phyloP scores from a whole-genome alignment of 73 alveolate species.

The Paramecium pentaurelia region DNA sequence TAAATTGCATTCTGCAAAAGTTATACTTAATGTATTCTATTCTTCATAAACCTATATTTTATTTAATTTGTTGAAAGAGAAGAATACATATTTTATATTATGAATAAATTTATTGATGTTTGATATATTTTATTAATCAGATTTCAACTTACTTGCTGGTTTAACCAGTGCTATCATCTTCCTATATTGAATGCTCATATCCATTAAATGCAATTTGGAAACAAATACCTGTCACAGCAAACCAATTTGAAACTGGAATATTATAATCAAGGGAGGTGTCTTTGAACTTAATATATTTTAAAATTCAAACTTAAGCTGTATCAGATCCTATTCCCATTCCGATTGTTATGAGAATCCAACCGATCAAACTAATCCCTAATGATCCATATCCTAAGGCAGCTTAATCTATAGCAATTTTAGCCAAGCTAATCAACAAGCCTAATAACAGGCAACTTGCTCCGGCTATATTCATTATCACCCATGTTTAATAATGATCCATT shows the following conservation, averaged over 20 bases:
- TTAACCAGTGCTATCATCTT: not conserved
- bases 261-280: not conserved
- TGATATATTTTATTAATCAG: not conserved
- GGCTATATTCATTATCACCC: not conserved
- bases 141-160: not conserved
- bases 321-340: slow-evolving; percentile 20
- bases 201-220: not conserved
- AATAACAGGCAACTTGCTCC: not conserved
- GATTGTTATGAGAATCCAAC: not conserved
- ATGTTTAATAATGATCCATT: not conserved
- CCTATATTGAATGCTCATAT: not conserved
- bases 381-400: not conserved
- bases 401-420: not conserved
- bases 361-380: not conserved
- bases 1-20: not conserved
- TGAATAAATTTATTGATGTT: not conserved
- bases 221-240: not conserved
- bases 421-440: not conserved
- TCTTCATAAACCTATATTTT: not conserved
- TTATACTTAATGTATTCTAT: not conserved
- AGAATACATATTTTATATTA: not conserved
- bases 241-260: not conserved
- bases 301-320: not conserved
- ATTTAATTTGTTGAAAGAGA: not conserved
- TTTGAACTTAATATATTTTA: not conserved